These are phyloP conservation scores for Berberis vulgaris DNA, from an alignment of 164 flowering plant species.

Conservation along the genomic window DNA sequence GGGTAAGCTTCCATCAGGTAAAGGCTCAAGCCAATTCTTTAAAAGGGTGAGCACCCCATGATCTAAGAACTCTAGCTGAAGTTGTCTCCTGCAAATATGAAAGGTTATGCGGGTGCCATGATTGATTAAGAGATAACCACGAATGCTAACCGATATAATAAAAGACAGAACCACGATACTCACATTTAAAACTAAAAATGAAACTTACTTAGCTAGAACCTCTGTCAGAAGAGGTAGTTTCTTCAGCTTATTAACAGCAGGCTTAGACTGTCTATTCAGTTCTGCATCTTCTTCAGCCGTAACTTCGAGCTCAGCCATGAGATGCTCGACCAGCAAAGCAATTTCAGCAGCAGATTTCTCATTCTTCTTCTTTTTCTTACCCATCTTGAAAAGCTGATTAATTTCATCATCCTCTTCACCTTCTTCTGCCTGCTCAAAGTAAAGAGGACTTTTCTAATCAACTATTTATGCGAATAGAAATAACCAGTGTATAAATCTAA, in stretches of 20 bases:
- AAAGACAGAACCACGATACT: no score
- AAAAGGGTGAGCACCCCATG: constrained; percentile 78
- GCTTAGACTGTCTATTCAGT: constrained; percentile 71
- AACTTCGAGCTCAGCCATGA: constrained; percentile 96
- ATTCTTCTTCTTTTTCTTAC: constrained; percentile 85
- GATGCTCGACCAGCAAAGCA: constrained; percentile 73
- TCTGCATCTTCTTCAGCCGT: constrained; percentile 93
- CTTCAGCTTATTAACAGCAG: constrained; percentile 86
- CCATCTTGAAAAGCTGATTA: constrained; percentile 55
- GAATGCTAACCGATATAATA: no score
- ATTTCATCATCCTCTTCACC: constrained; percentile 86
- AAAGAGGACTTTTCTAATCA: no score
- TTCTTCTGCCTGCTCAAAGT: constrained; percentile 57
- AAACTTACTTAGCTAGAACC: constrained; percentile 75
- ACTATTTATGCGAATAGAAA: no score
- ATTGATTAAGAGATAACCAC: no score
- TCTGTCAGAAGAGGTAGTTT: constrained; percentile 87
- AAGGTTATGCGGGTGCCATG: not conserved
- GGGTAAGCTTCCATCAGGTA: constrained; percentile 97
- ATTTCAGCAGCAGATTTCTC: constrained; percentile 89
- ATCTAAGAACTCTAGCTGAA: constrained; percentile 86
- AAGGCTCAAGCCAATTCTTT: constrained; percentile 94
- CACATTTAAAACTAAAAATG: not conserved
- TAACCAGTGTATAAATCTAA: no score
- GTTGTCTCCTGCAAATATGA: constrained; percentile 63